A percentile compares a stretch with the other conserved stretches of the same genome.
Evolutionary conservation across 164 flowering plant genomes (phyloP).

Genomic region (Warburgia ugandensis): DNA sequence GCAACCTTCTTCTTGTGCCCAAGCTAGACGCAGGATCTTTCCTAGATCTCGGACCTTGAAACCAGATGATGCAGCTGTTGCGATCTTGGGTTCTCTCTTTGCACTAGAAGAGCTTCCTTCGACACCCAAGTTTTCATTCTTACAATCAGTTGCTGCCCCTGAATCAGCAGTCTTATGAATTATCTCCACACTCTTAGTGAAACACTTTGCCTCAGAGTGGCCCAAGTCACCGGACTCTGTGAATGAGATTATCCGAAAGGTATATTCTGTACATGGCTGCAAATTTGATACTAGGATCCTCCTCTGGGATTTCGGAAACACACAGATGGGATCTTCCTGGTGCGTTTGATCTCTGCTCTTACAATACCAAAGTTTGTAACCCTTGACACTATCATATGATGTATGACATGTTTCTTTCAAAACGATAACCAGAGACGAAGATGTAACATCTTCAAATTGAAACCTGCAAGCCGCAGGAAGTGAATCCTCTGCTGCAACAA

Average conservation of each 20-base stretch:
- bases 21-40: constrained; percentile 53
- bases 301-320: constrained; percentile 58
- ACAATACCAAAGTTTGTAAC: constrained; percentile 92
- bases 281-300: constrained; percentile 68
- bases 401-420: constrained; percentile 51
- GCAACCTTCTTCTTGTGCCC: constrained; percentile 60
- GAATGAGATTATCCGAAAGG: constrained; percentile 68
- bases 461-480: constrained; percentile 95
- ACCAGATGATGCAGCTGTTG: constrained; percentile 34
- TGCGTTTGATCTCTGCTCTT: constrained; percentile 50
- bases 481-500: constrained; percentile 59
- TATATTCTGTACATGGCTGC: constrained; percentile 90
- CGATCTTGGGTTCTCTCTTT: constrained; percentile 22
- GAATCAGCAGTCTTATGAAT: constrained; percentile 39
- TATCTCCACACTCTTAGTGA: constrained; percentile 85
- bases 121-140: constrained; percentile 26
- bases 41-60: constrained; percentile 89
- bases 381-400: constrained; percentile 40
- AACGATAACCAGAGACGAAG: constrained; percentile 63
- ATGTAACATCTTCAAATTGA: constrained; percentile 71
- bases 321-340: constrained; percentile 49
- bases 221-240: constrained; percentile 84
- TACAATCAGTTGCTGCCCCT: constrained; percentile 9
- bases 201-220: constrained; percentile 85
- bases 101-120: constrained; percentile 36